A percentile compares a stretch with the other conserved stretches of the same genome.
These are phyloP conservation scores for Alopecurus myosuroides DNA, from an alignment of 176 grass and related monocot species.

Conservation along the genomic window DNA sequence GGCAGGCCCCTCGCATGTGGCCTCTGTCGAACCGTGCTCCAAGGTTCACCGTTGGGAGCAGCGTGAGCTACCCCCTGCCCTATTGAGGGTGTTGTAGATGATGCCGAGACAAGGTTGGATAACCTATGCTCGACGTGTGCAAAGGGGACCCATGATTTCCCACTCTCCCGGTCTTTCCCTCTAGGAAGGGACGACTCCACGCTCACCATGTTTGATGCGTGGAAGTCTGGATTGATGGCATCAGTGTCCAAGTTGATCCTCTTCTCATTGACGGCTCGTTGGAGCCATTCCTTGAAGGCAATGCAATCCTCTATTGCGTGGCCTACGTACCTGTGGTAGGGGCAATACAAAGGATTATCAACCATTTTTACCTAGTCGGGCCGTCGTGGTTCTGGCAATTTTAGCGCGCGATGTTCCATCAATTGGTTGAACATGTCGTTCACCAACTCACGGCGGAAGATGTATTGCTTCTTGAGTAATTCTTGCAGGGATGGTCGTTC, in stretches of 20 bases:
- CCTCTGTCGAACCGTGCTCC: neutral
- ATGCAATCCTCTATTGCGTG: neutral
- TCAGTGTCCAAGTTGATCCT: neutral
- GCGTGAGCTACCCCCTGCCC: rapidly evolving
- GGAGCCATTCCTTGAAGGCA: neutral
- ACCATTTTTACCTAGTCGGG: neutral
- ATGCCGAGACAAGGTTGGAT: no score
- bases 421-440: neutral
- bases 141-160: no score
- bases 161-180: neutral
- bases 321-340: neutral
- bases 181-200: rapidly evolving
- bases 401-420: neutral
- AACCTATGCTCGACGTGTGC: neutral
- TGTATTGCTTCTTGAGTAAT: neutral
- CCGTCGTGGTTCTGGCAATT: neutral
- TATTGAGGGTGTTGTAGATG: no score
- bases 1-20: rapidly evolving
- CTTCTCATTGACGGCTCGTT: neutral
- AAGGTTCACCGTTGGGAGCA: neutral
- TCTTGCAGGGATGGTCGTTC: neutral
- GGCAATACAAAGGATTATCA: neutral
- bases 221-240: neutral
- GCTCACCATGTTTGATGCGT: neutral
- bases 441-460: neutral